Conservation (phyloP, 2,329 filamentous ascomycete species). For the Beauveria asiatica region DNA sequence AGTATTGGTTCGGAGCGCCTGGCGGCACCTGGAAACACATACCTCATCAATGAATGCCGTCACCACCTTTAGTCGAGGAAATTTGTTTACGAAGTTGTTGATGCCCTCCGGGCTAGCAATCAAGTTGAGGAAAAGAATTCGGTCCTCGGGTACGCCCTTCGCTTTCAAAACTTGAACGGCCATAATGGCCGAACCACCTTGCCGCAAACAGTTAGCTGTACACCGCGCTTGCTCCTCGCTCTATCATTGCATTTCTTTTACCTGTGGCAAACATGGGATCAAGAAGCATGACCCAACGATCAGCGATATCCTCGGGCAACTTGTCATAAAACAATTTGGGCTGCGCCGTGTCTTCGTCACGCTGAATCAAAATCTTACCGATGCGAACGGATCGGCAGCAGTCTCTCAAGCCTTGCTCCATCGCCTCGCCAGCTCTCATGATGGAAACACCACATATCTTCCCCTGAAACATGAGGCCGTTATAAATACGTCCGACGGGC, state of each 20-base stretch:
- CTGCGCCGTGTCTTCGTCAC: slow-evolving; percentile 87
- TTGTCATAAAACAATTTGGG: slow-evolving; percentile 98
- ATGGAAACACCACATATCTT: slow-evolving; percentile 99
- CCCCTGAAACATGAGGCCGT: slow-evolving; percentile 88
- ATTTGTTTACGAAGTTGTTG: slow-evolving; percentile 78
- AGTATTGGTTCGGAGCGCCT: slow-evolving; percentile 11
- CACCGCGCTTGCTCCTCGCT: not conserved
- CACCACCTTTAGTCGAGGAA: slow-evolving; percentile 82
- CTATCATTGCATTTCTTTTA: slow-evolving; percentile 25
- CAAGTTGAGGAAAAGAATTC: slow-evolving; percentile 91
- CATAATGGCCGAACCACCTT: slow-evolving; percentile 92
- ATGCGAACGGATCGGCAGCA: slow-evolving; percentile 97
- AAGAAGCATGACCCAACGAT: slow-evolving; percentile 85
- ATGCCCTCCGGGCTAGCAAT: slow-evolving; percentile 96
- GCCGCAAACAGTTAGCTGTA: not conserved
- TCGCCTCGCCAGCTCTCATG: slow-evolving; percentile 95
- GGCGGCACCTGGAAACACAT: slow-evolving; percentile 15
- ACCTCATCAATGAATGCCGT: slow-evolving; percentile 90
- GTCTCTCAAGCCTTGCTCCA: slow-evolving; percentile 94
- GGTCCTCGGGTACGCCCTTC: slow-evolving; percentile 86
- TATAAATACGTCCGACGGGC: slow-evolving; percentile 79
- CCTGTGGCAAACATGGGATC: slow-evolving; percentile 99
- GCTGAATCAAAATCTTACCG: slow-evolving; percentile 95
- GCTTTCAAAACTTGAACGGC: slow-evolving; percentile 88
- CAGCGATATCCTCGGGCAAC: slow-evolving; percentile 83